Evolutionary conservation across 2,329 filamentous ascomycete genomes (phyloP), one percentile per base, ranked within the genome.

Genomic region (Fusarium sulawesiense): DNA sequence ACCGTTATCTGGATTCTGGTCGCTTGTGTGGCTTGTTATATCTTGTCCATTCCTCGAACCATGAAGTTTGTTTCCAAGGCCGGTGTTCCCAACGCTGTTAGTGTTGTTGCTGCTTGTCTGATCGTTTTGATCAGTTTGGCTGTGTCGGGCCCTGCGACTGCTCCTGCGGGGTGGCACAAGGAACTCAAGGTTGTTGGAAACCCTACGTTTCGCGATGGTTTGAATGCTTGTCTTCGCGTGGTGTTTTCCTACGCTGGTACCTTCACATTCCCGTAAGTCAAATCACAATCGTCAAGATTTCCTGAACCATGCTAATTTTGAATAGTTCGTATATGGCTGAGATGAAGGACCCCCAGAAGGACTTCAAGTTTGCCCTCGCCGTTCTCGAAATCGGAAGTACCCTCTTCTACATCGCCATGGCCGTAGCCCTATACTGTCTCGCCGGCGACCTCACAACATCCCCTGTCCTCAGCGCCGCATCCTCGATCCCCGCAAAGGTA

Each of bases 181-280:
- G 60, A 76, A 6, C 68, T 76, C 7, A 56, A 60, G 14, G 32
- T 73, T 25, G 59, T 73, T 45, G 68, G 71, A 6, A 49, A 63
- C 7, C 73, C 74, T 0, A 53, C 53, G 2, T 77, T 77, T 45
- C 71, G 70, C 1, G 66, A 76, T 12, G 73, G 72, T 0, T 61
- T 75, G 3, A 75, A 70, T n/a, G 68, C 72, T 2, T 75, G 71
- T 5, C 44, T 76, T 18, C 49, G 71, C 7, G 66, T 77, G 4
- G 63, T 72, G 0, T 77, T 73, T 18, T 73, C 74, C 2, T 77
- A 76, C 20, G 76, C 75, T 0, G 75, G 73, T 4, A 75, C 76
- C 27, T 73, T 70, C 2, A 73, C 72, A 5, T 75, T 74, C 21
- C 69, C 80, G 61, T 64, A 41, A 58, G 61, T 58, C 32, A 1